These are phyloP conservation scores for Macrophomina tecta DNA, from an alignment of 2,329 filamentous ascomycete genomes.

Conservation along the genomic window DNA sequence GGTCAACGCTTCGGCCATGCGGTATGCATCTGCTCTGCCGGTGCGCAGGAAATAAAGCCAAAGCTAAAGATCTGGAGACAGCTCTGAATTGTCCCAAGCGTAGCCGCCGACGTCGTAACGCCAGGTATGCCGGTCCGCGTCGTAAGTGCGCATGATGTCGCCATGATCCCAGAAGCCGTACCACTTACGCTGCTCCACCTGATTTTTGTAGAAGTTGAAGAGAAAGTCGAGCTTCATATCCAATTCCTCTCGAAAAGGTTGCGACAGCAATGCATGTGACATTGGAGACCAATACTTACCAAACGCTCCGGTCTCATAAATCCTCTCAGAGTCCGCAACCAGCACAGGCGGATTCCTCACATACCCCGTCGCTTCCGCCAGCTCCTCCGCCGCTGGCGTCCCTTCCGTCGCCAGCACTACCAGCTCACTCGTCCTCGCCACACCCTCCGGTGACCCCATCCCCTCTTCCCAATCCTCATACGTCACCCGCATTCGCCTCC, in stretches of 20 bases:
- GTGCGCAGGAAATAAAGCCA: conserved; percentile 69
- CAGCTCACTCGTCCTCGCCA: conserved; percentile 64
- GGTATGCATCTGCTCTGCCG: conserved; percentile 62
- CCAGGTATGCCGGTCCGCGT: conserved; percentile 64
- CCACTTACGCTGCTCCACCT: conserved; percentile 65
- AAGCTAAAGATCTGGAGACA: conserved; percentile 67
- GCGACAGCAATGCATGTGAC: conserved; percentile 49
- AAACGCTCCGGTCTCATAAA: conserved; percentile 59
- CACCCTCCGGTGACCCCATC: conserved; percentile 63
- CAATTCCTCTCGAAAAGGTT: not conserved
- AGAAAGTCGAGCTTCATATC: conserved; percentile 60
- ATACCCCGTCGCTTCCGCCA: conserved; percentile 53
- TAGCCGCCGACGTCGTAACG: conserved; percentile 69
- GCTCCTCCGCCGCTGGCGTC: conserved; percentile 57
- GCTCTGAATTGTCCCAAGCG: conserved; percentile 69
- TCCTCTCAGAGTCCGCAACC: conserved; percentile 54
- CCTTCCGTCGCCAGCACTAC: conserved; percentile 59
- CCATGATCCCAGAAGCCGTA: conserved; percentile 69
- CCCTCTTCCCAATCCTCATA: conserved; percentile 67
- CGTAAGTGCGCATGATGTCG: conserved; percentile 69
- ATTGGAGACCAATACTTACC: conserved; percentile 43
- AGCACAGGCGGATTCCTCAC: conserved; percentile 62
- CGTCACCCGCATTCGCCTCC: conserved; percentile 65
- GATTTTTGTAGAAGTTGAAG: conserved; percentile 60
- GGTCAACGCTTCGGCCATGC: conserved; percentile 64